Conservation (phyloP, 805 yeast species). For the Wickerhamiella azymoides region DNA sequence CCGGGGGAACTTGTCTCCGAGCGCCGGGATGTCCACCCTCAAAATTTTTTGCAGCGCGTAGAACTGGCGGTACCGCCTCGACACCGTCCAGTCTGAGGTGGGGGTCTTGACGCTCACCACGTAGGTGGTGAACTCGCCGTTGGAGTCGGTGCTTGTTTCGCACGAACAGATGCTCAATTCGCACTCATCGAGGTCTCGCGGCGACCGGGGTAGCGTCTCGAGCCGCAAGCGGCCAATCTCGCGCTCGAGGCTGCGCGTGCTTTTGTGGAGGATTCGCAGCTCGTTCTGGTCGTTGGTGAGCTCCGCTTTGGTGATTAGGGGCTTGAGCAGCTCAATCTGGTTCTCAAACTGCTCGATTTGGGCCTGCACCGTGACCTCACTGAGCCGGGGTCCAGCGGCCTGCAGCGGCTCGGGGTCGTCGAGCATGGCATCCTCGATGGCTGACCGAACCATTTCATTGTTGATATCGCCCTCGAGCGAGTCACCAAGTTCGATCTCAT, state of each 20-base stretch:
- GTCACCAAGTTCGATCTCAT: slow-evolving; percentile 12
- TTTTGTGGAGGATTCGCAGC: slow-evolving; percentile 50
- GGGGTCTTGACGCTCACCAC: slow-evolving; percentile 52
- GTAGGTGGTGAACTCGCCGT: slow-evolving; percentile 50
- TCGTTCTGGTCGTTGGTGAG: slow-evolving; percentile 64
- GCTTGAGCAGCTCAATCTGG: slow-evolving; percentile 51
- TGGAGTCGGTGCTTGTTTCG: slow-evolving; percentile 37
- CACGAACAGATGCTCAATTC: slow-evolving; percentile 29
- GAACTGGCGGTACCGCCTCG: slow-evolving; percentile 78
- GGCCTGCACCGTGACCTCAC: slow-evolving; percentile 41
- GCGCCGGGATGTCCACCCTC: slow-evolving; percentile 36
- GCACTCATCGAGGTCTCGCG: slow-evolving; percentile 54
- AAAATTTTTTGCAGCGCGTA: slow-evolving; percentile 54
- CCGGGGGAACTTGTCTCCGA: slow-evolving; percentile 37
- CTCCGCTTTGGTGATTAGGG: slow-evolving; percentile 68
- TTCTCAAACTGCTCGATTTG: slow-evolving; percentile 46
- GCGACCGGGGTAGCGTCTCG: slow-evolving; percentile 64
- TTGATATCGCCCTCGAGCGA: slow-evolving; percentile 15
- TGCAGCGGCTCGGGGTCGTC: slow-evolving; percentile 1
- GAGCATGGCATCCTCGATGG: slow-evolving; percentile 22
- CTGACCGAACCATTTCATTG: slow-evolving; percentile 48
- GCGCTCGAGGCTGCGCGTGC: slow-evolving; percentile 48
- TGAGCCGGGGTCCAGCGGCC: slow-evolving; percentile 13
- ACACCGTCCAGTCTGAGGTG: slow-evolving; percentile 69
- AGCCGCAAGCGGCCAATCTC: slow-evolving; percentile 65